Percentiles rank a stretch among this genome's conserved stretches.
Evolutionary conservation across 805 yeast genomes (phyloP).

Genomic region (Metschnikowia drakensbergensis): DNA sequence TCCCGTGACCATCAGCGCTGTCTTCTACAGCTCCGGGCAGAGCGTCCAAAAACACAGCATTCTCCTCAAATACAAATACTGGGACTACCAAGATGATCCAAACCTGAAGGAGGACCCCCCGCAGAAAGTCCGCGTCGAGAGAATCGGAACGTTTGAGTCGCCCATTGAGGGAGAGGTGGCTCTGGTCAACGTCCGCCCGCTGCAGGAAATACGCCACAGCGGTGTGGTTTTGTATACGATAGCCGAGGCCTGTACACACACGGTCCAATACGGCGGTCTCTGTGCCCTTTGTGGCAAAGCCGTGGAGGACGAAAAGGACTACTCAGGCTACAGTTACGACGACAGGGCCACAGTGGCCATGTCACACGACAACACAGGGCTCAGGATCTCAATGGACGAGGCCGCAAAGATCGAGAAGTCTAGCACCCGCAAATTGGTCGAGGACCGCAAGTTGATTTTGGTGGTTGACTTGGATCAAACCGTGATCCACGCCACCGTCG

Average conservation of each 20-base stretch:
- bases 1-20: conserved; percentile 60
- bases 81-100: conserved; percentile 60
- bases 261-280: conserved; percentile 90
- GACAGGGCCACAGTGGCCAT: conserved; percentile 82
- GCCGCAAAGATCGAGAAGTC: conserved; percentile 78
- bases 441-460: conserved; percentile 68
- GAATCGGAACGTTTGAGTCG: conserved; percentile 73
- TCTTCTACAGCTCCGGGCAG: conserved; percentile 45
- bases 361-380: conserved; percentile 83
- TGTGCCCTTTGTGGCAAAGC: conserved; percentile 91
- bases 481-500: conserved; percentile 95
- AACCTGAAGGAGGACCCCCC: conserved; percentile 38
- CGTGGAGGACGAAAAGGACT: conserved; percentile 66
- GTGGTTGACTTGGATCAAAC: conserved; percentile 98
- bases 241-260: conserved; percentile 83
- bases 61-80: conserved; percentile 59
- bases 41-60: conserved; percentile 49
- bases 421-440: conserved; percentile 56
- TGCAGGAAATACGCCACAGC: conserved; percentile 56
- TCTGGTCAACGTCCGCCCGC: conserved; percentile 46
- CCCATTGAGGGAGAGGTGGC: conserved; percentile 74
- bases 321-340: conserved; percentile 61
- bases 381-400: conserved; percentile 80
- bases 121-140: conserved; percentile 55
- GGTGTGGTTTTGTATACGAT: conserved; percentile 49